phyloP scores from a whole-genome alignment of 2,329 filamentous ascomycete species.

The Zalaria obscura region DNA sequence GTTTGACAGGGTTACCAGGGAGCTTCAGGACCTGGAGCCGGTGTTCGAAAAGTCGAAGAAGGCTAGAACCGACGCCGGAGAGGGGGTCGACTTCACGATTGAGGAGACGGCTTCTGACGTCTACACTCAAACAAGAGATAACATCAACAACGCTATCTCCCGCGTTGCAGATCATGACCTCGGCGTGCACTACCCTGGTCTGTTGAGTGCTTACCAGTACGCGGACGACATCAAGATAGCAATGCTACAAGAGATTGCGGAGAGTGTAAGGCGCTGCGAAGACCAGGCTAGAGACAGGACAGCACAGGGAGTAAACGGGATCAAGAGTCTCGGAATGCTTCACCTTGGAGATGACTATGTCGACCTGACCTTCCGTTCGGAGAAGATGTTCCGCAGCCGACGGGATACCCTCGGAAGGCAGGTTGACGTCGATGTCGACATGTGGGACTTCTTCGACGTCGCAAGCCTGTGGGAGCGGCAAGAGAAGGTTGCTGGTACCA shows the following conservation, averaged over 20 bases:
- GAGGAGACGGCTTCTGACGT: slow-evolving; percentile 76
- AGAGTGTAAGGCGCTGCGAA: slow-evolving; percentile 67
- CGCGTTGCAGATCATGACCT: slow-evolving; percentile 65
- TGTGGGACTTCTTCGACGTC: slow-evolving; percentile 89
- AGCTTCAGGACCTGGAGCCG: slow-evolving; percentile 72
- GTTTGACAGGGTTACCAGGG: slow-evolving; percentile 65
- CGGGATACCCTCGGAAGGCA: slow-evolving; percentile 70
- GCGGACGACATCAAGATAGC: slow-evolving; percentile 85
- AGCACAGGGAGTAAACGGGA: slow-evolving; percentile 66
- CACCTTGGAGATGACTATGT: slow-evolving; percentile 82
- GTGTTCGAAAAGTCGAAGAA: slow-evolving; percentile 72
- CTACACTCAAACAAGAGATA: slow-evolving; percentile 67
- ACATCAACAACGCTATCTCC: slow-evolving; percentile 60
- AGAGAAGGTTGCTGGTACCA: slow-evolving; percentile 86
- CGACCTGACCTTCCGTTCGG: slow-evolving; percentile 74
- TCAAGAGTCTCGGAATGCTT: slow-evolving; percentile 75
- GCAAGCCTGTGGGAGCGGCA: slow-evolving; percentile 71
- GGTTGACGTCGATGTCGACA: slow-evolving; percentile 73
- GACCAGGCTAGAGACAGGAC: slow-evolving; percentile 70
- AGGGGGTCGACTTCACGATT: slow-evolving; percentile 67
- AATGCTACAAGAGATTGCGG: slow-evolving; percentile 78
- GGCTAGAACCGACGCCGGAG: slow-evolving; percentile 63
- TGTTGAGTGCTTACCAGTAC: slow-evolving; percentile 77
- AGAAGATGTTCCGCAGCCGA: slow-evolving; percentile 85
- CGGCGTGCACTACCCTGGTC: slow-evolving; percentile 72